Conservation (phyloP, 306 rosid genomes). For the Quercus mongolica region DNA sequence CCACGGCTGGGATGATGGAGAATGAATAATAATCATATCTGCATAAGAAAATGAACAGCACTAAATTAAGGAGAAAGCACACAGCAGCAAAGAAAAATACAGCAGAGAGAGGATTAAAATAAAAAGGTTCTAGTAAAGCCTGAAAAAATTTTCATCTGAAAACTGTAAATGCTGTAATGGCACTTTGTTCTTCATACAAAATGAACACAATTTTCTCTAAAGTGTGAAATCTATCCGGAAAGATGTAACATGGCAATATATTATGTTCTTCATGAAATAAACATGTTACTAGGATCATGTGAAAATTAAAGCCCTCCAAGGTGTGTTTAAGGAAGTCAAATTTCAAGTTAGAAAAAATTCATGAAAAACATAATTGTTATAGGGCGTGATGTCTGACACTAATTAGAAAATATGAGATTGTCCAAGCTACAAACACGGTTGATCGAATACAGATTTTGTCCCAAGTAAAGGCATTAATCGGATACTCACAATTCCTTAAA, state of each 20-base stretch:
- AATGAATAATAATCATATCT: conserved; percentile 85
- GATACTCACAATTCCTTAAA: conserved; percentile 82
- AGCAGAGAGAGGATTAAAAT: background rate
- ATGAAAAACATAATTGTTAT: background rate
- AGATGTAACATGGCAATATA: background rate
- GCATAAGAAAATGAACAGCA: conserved; percentile 20
- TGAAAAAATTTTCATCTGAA: background rate
- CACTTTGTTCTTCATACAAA: background rate
- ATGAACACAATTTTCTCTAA: background rate
- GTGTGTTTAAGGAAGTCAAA: background rate
- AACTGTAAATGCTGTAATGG: background rate
- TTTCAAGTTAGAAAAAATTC: background rate
- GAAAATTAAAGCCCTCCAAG: background rate
- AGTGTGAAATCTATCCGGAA: background rate
- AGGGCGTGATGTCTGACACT: too few relatives aligned
- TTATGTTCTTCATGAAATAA: background rate
- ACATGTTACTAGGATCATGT: background rate
- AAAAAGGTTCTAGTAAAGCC: background rate
- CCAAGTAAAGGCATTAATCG: too few relatives aligned
- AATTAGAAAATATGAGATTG: too few relatives aligned
- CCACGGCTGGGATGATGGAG: conserved; percentile 68
- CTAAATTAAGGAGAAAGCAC: conserved; percentile 8
- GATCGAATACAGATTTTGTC: too few relatives aligned
- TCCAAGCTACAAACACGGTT: too few relatives aligned
- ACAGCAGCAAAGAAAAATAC: background rate